These are phyloP conservation scores for Vairimorpha ceranae DNA, from an alignment of 371 early-diverging fungal species.

Conservation along the genomic window DNA sequence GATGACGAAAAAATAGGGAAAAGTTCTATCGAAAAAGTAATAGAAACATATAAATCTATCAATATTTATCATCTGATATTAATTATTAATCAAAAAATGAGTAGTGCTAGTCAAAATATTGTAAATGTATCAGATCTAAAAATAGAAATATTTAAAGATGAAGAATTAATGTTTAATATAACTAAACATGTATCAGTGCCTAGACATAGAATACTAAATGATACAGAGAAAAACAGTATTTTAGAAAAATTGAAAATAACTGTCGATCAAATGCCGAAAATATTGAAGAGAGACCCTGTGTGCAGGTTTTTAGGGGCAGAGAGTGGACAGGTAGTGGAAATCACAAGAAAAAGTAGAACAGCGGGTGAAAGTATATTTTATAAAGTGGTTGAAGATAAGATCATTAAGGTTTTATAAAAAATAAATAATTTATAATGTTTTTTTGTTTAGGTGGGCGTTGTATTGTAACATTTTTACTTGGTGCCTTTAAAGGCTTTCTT, in stretches of 20 bases:
- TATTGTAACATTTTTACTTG: too few relatives aligned
- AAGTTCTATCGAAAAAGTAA: constrained; percentile 51
- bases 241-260: constrained; percentile 78
- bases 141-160: constrained; percentile 82
- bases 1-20: constrained; percentile 58
- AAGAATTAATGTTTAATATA: constrained; percentile 90
- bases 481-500: too few relatives aligned
- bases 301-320: constrained; percentile 89
- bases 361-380: constrained; percentile 88
- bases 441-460: too few relatives aligned
- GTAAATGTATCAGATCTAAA: constrained; percentile 67
- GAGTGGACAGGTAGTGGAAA: constrained; percentile 89
- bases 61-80: constrained; percentile 56
- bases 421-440: too few relatives aligned
- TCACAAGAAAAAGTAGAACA: constrained; percentile 84
- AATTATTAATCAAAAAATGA: constrained; percentile 47
- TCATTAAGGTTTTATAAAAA: neutral
- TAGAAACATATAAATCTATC: constrained; percentile 46
- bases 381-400: constrained; percentile 65
- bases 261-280: constrained; percentile 87
- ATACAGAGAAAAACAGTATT: constrained; percentile 80
- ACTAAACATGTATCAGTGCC: constrained; percentile 92
- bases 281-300: constrained; percentile 79
- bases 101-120: constrained; percentile 42
- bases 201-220: constrained; percentile 75